These are phyloP conservation scores for Apiospora malaysiana DNA, from an alignment of 2,329 filamentous ascomycete genomes.

Conservation along the genomic window DNA sequence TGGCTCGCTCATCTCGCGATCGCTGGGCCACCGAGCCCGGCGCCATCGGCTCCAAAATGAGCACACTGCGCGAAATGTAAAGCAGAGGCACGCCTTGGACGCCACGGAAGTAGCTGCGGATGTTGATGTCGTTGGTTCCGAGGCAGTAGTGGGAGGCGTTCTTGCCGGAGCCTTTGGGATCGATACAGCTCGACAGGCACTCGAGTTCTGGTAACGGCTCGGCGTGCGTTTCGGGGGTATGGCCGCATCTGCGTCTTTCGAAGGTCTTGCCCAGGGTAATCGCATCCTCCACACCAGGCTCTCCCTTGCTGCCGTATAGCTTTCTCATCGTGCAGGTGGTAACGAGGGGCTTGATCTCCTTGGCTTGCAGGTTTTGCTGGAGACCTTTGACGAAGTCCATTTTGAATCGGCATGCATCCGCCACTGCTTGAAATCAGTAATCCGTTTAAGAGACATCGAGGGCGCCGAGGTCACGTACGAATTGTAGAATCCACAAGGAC, in stretches of 20 bases:
- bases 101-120: conserved; percentile 67
- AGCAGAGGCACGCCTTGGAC: conserved; percentile 77
- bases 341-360: conserved; percentile 84
- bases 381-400: conserved; percentile 85
- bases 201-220: conserved; percentile 72
- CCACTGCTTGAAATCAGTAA: conserved; percentile 47
- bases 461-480: conserved; percentile 31
- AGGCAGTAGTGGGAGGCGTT: conserved; percentile 85
- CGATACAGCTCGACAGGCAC: conserved; percentile 77
- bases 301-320: conserved; percentile 68
- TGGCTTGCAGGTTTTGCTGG: conserved; percentile 78
- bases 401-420: conserved; percentile 81
- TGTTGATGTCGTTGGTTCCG: conserved; percentile 71
- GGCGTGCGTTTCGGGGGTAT: conserved; percentile 74
- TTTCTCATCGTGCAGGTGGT: conserved; percentile 83
- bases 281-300: conserved; percentile 59
- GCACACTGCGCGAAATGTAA: conserved; percentile 71
- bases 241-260: conserved; percentile 79
- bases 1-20: conserved; percentile 72
- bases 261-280: conserved; percentile 78
- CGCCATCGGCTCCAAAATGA: conserved; percentile 82
- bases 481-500: conserved; percentile 88
- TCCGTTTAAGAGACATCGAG: no score
- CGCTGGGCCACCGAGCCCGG: conserved; percentile 66
- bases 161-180: conserved; percentile 71